Base-by-base conservation (phyloP, 169 alveolate species). In the Plasmodium vinckei region DNA sequence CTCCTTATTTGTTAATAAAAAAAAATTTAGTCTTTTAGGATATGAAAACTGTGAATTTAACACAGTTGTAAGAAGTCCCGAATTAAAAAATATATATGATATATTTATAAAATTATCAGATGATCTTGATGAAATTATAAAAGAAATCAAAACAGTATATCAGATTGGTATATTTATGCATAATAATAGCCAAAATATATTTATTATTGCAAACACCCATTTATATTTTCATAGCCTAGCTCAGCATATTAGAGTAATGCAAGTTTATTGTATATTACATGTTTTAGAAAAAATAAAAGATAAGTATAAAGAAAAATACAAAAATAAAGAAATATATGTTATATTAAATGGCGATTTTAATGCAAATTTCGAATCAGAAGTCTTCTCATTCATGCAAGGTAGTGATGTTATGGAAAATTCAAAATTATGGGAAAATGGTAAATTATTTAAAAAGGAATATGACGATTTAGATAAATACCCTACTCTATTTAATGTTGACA, bases 151-250 rank as follows among this genome's bases (percentile, higher is more conserved):
- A 68, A 82, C 90, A 10, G 69, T 82, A 33, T 82, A 54, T 39
- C 90, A 82, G 39, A 17, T 82, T 54, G 90, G 90, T n/a, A 82
- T 82, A 42, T 82, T 54, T 72, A 19, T 72, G 49, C 90, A 82
- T 68, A 82, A 23, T 39, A 65, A 49, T 12, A 61, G 57, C 21
- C 27, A 9, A 39, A 27, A 39, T 19, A 39, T 82, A 33, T 82
- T 82, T 51, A 46, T 82, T 15, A 70, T 82, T 21, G 79, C 90
- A 9, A 82, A 82, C 39, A 82, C 90, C 7, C 90, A 82, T 82
- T 82, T 82, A 33, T 82, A 82, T 82, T 82, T 82, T 60, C 90
- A 82, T 57, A 82, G 86, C 49, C 42, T 82, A 60, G 90, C 90
- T 47, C 42, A 60, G 9, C 90, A 82, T 82, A 82, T 82, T 21